Base-by-base conservation (phyloP, 2,329 filamentous ascomycete species). In the Pseudomassariella vexata region DNA sequence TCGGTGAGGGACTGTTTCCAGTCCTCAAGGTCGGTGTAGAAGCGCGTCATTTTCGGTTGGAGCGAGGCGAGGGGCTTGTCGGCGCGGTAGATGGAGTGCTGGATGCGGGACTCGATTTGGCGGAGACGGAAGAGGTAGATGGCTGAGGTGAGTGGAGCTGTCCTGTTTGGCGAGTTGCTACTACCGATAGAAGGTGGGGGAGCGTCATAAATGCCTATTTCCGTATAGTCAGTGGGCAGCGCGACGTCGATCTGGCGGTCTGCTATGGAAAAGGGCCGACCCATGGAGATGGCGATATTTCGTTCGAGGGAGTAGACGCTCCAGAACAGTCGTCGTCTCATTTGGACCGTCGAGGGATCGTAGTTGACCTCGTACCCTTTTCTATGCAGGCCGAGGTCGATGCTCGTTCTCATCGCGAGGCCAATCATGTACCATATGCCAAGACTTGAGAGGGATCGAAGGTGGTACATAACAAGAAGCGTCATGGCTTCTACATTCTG, bases 361-460 rank as follows among this genome's bases (percentile, higher is more conserved):
- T 65, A 42, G 30, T 55, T 55, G 18, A 46, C 48, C 37, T 68
- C 64, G 35, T 65, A 61, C 24, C 63, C 61, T 34, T 62, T 65
- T 27, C 65, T 56, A 37, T 73, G 68, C 18, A 72, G 53, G 5
- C 68, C 68, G 3, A 73, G 53, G 35, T 71, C 68, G 29, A 72
- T 68, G 32, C 64, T 65, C 6, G 65, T 71, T 24, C 67, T 61
- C 64, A 72, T 71, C 3, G 68, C 67, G 12, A 72, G 55, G 9
- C 68, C 68, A 24, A 70, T 66, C 59, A 72, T 67, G 42, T 71
- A 71, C 68, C 67, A 73, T 29, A 72, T 57, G 7, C 66, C 68
- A 36, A 66, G 64, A 19, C 65, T 66, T 1, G 66, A 68, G 8
- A 64, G 59, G 2, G 64, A 68, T 6, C 68, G 60, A 3, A 73